phyloP scores from a whole-genome alignment of 2,329 filamentous ascomycete genomes.

The Trichophyton rubrum region DNA sequence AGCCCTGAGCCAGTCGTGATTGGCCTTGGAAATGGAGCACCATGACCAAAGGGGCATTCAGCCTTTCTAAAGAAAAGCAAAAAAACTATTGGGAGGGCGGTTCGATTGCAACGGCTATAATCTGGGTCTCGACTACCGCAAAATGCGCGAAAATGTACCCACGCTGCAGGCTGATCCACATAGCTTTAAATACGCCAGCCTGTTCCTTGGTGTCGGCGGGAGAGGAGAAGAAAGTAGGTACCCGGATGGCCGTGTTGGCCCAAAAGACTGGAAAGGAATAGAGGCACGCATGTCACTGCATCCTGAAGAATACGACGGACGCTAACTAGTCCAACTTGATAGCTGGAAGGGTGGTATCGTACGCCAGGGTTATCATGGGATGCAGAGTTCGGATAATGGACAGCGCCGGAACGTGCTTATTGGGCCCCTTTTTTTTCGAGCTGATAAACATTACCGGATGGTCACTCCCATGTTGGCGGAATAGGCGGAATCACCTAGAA shows the following conservation, averaged over 20 bases:
- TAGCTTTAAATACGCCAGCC: neutral
- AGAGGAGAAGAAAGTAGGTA: neutral
- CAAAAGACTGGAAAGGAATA: neutral
- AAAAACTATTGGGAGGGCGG: neutral
- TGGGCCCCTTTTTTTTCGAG: neutral
- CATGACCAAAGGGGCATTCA: conserved; percentile 2
- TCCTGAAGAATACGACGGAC: neutral
- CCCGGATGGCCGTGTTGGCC: neutral
- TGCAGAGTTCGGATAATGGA: neutral
- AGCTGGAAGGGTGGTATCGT: neutral
- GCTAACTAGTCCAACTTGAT: neutral
- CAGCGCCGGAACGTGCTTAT: neutral
- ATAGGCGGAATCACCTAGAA: neutral
- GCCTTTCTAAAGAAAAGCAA: neutral
- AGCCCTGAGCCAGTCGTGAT: neutral
- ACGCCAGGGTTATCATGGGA: neutral
- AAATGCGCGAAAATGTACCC: neutral
- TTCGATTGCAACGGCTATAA: neutral
- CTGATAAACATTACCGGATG: neutral
- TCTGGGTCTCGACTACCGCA: neutral
- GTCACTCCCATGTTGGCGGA: neutral
- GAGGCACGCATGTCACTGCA: neutral
- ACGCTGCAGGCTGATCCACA: neutral
- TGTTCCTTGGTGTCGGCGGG: neutral
- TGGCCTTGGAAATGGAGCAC: neutral